These are phyloP conservation scores for Quercus parvula DNA, from an alignment of 306 rosid species.

Conservation along the genomic window DNA sequence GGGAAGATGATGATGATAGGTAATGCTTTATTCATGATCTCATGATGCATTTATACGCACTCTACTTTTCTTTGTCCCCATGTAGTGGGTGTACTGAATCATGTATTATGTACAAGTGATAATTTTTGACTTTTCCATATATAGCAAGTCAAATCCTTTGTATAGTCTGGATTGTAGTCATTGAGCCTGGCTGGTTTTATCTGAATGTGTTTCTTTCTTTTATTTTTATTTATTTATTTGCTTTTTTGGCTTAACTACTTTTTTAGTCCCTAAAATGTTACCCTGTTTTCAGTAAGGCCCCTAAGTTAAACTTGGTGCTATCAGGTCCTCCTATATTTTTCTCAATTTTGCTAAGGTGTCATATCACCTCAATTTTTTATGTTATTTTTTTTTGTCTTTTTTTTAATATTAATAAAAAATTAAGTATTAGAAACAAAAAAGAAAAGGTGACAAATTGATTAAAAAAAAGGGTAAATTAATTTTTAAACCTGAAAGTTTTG, in stretches of 20 bases:
- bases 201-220: neutral
- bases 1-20: constrained; percentile 99
- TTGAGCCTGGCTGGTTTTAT: neutral
- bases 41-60: constrained; percentile 1
- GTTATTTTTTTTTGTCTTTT: neutral
- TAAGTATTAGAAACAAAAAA: no score
- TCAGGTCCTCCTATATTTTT: neutral
- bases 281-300: neutral
- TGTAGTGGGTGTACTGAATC: neutral
- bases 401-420: neutral
- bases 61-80: neutral
- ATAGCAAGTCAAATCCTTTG: neutral
- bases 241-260: neutral
- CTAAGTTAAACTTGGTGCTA: neutral
- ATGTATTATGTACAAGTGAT: neutral
- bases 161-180: neutral
- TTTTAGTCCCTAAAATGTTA: neutral
- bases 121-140: neutral
- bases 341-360: neutral
- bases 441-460: neutral
- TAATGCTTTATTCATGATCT: constrained; percentile 22
- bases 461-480: neutral
- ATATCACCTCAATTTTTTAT: neutral
- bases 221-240: neutral
- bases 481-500: no score